Percentiles rank a stretch among this genome's conserved stretches.
These are phyloP conservation scores for Amanita brunnescens DNA, from an alignment of 768 basidiomycete species.

Conservation along the genomic window DNA sequence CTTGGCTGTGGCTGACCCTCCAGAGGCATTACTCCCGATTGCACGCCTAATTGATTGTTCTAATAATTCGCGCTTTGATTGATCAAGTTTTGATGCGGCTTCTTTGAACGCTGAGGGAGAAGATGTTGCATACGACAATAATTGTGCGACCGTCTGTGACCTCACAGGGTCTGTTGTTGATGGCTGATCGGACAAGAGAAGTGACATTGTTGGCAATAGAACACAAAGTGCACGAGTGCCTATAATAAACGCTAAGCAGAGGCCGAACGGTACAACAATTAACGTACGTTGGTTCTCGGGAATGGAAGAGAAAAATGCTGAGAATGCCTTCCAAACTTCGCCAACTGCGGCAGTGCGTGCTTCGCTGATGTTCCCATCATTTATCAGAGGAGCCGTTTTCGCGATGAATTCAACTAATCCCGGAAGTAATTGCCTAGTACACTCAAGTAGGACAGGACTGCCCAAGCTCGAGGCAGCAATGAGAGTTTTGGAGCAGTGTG, in stretches of 20 bases:
- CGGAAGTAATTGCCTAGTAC: constrained; percentile 64
- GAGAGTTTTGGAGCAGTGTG: constrained; percentile 85
- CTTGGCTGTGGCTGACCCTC: constrained; percentile 32
- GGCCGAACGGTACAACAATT: neutral
- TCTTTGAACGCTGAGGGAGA: constrained; percentile 80
- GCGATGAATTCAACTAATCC: constrained; percentile 77
- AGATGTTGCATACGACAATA: constrained; percentile 63
- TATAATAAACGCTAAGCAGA: constrained; percentile 19
- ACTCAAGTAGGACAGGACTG: constrained; percentile 60
- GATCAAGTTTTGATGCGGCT: constrained; percentile 60
- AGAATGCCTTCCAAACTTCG: constrained; percentile 79
- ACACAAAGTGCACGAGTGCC: constrained; percentile 62
- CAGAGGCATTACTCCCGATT: constrained; percentile 38
- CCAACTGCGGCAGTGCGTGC: constrained; percentile 52
- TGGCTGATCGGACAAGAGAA: constrained; percentile 53
- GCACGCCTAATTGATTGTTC: constrained; percentile 76
- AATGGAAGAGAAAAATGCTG: constrained; percentile 48
- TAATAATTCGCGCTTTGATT: constrained; percentile 46
- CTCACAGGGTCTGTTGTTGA: constrained; percentile 38
- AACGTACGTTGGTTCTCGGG: constrained; percentile 56
- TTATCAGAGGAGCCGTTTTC: constrained; percentile 52
- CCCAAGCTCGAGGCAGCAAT: constrained; percentile 62
- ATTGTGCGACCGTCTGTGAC: constrained; percentile 50
- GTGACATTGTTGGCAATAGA: constrained; percentile 64
- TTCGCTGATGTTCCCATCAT: constrained; percentile 48